phyloP scores from a whole-genome alignment of 1,284 basidiomycete genomes.

The Ceratobasidium sp. region DNA sequence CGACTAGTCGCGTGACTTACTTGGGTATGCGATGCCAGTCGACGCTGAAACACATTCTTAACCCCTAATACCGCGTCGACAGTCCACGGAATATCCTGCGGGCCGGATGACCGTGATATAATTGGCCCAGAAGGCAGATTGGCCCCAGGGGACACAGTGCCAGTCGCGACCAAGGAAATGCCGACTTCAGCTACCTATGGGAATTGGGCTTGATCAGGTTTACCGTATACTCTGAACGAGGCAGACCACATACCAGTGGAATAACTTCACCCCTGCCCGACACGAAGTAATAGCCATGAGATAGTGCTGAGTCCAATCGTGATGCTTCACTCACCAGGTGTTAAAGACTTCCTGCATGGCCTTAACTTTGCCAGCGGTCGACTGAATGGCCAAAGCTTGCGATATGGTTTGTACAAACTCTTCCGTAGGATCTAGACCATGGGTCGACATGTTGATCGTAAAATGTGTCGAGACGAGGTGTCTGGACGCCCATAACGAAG shows the following conservation, averaged over 20 bases:
- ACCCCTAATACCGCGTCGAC: neutral
- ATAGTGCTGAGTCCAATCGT: neutral
- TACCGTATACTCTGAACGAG: neutral
- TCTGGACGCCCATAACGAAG: neutral
- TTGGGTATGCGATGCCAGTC: neutral
- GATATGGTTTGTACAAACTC: neutral
- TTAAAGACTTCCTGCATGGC: neutral
- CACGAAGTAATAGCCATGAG: neutral
- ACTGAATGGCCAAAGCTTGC: neutral
- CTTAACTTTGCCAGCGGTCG: neutral
- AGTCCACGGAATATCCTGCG: neutral
- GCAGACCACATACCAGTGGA: neutral
- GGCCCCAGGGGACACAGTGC: neutral
- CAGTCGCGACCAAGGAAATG: slow-evolving; percentile 7
- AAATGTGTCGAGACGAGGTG: neutral
- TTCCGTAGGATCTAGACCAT: neutral
- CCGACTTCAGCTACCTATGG: neutral
- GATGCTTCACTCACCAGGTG: neutral
- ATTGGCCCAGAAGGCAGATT: neutral
- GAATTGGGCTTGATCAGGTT: neutral
- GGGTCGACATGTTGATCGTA: neutral
- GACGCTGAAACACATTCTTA: neutral
- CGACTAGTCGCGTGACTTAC: neutral
- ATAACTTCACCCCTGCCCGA: neutral
- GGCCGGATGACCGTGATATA: neutral